These are phyloP conservation scores for Citrullus amarus DNA, from an alignment of 306 rosid species.

Conservation along the genomic window DNA sequence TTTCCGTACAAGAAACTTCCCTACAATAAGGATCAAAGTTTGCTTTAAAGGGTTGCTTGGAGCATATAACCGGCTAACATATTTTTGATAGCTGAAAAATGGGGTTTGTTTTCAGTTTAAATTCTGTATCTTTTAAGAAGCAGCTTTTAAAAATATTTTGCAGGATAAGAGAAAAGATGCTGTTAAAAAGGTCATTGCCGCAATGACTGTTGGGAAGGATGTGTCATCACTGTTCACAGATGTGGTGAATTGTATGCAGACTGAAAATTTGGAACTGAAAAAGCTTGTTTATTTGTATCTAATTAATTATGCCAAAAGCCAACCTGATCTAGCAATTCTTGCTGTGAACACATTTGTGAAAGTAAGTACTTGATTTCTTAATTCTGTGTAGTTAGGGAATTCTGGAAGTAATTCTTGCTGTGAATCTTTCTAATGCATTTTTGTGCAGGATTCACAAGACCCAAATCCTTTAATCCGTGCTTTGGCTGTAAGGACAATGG, in stretches of 20 bases:
- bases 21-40: not conserved
- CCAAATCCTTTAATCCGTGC: slow-evolving; percentile 99
- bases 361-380: slow-evolving; percentile 29
- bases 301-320: slow-evolving; percentile 96
- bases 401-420: too few species aligned
- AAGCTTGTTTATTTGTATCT: slow-evolving; percentile 91
- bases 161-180: slow-evolving; percentile 99
- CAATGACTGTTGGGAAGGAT: slow-evolving; percentile 99
- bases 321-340: slow-evolving; percentile 96
- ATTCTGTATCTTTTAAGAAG: not conserved
- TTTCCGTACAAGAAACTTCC: not conserved
- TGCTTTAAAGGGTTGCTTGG: not conserved
- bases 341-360: slow-evolving; percentile 98
- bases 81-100: not conserved
- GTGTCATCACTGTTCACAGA: slow-evolving; percentile 94
- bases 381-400: not conserved
- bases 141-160: slow-evolving; percentile 6
- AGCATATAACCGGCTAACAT: not conserved
- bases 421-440: slow-evolving; percentile 9
- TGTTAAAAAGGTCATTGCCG: slow-evolving; percentile 96
- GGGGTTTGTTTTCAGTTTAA: not conserved
- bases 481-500: slow-evolving; percentile 97
- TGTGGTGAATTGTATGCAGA: slow-evolving; percentile 99
- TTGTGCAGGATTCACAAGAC: slow-evolving; percentile 89
- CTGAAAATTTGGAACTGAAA: slow-evolving; percentile 94